Evolutionary conservation across 2,329 filamentous ascomycete species (phyloP), one percentile per base, ranked within the genome.

Genomic region (Remersonia thermophila): DNA sequence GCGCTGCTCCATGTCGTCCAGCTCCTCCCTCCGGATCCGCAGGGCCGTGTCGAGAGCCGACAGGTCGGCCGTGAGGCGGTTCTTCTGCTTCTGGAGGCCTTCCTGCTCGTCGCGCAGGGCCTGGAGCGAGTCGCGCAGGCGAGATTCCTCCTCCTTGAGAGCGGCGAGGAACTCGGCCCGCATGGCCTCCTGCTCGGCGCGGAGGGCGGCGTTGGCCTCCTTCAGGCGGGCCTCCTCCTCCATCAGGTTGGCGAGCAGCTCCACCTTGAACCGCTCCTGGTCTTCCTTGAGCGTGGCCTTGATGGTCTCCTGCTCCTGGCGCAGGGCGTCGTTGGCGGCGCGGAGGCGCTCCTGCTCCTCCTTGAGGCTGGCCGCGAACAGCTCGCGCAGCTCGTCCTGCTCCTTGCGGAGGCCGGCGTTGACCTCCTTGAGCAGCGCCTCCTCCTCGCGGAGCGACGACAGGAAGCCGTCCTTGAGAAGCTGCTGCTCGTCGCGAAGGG

Each of bases 11-110:
- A 98, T 95, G 17, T 82, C 71, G 31, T 84, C 77, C 40, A 98
- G 74, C 60, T 96, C 91, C 48, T 96, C 89, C 30, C 84, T 81
- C 37, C 91, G 81, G 38, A 96, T 78, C 13, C 80, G 76, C 20
- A 96, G 71, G 1, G 91, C 89, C 7, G 85, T 96, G 55, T 96
- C 85, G 2, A 98, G 71, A 7, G 85, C 83, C 4, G 86, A 87
- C 1, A 98, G 79, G 47, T 98, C 87, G 16, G 84, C 85, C 8
- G 77, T 77, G 18, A 95, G 67, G 38, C 80, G 75, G 31, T 78
- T 77, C 64, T 87, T 94, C 51, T 93, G 83, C 39, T 77, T 71
- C 10, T 71, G 67, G 37, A 96, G 66, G 34, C 76, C 74, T 41
- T 94, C 85, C 41, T 83, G 77, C 52, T 91, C 83, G 0, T 64